Percentiles rank a stretch among this genome's conserved stretches.
Conservation (phyloP, 106 monocot species). For the Gastrodia elata region DNA sequence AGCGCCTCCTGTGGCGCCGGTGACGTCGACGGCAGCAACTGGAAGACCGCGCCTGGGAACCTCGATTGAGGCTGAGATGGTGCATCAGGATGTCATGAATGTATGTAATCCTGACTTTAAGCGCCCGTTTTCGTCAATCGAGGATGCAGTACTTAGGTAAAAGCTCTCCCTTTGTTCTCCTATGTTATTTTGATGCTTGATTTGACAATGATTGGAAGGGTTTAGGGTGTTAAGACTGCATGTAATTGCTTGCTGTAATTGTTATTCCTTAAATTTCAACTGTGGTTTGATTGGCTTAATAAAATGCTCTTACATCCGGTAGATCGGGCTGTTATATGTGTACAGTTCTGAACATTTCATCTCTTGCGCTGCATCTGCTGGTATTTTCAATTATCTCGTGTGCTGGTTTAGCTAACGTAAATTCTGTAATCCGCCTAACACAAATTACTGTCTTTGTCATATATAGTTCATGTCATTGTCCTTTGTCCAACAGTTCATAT, state of each 20-base stretch:
- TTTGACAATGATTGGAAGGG: neutral
- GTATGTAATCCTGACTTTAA: slow-evolving; percentile 92
- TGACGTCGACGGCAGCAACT: slow-evolving; percentile 1
- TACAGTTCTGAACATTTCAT: neutral
- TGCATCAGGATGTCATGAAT: slow-evolving; percentile 79
- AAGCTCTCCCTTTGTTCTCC: neutral
- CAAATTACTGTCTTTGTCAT: too few relatives aligned
- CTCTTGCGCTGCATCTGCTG: neutral
- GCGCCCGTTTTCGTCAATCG: slow-evolving; percentile 66
- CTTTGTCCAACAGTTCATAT: too few relatives aligned
- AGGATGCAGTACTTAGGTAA: slow-evolving; percentile 85
- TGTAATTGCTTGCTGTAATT: neutral
- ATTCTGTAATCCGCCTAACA: too few relatives aligned
- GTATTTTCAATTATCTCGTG: too few relatives aligned
- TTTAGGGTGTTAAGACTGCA: neutral
- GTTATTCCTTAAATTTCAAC: neutral
- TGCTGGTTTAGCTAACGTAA: too few relatives aligned
- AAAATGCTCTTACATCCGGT: neutral
- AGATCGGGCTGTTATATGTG: neutral
- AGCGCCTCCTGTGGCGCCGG: neutral
- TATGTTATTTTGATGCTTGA: neutral
- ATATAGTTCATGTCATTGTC: too few relatives aligned
- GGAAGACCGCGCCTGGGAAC: slow-evolving; percentile 17
- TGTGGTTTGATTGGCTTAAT: neutral
- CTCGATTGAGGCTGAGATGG: slow-evolving; percentile 79